Base-by-base conservation (phyloP, 768 basidiomycete species). In the Cystoderma amianthinum region DNA sequence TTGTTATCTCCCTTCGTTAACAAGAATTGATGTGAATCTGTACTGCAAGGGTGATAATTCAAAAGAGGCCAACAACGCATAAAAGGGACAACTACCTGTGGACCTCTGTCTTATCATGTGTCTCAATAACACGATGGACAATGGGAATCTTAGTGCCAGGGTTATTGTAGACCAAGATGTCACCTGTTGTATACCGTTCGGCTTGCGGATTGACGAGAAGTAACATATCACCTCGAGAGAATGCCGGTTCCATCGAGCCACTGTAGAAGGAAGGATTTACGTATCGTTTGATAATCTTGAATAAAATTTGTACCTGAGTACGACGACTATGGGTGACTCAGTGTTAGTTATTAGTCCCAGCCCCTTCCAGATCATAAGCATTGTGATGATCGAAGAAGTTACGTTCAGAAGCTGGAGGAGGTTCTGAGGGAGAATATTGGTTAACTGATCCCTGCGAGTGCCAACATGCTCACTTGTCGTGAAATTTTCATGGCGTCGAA, bases 1-100 rank as follows among this genome's bases (percentile, higher is more conserved):
- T 98, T 99, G 63, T 98, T 98, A 58, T 99, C 96, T 0, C 96
- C 95, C 65, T 99, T 98, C 6, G 96, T 98, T 45, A 99, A 61
- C 40, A 97, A 60, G 22, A 85, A 64, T 55, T 98, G 94, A 17
- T 76, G n/a, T n/a, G n/a, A n/a, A n/a, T n/a, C n/a, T n/a, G n/a
- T n/a, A n/a, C n/a, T n/a, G n/a, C n/a, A n/a, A n/a, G n/a, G n/a
- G n/a, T n/a, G n/a, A n/a, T n/a, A n/a, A n/a, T n/a, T n/a, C n/a
- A n/a, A n/a, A n/a, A n/a, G n/a, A n/a, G n/a, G n/a, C n/a, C 58
- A 10, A 38, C 23, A 9, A 30, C 34, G 5, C 25, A 12, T 15
- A 36, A 11, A 12, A 17, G 24, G 3, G n/a, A 23, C 3, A 28
- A 16, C 37, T 17, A 20, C 15, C 21, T 17, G n/a, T 2, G 56